A percentile compares a stretch with the other conserved stretches of the same genome.
These are phyloP conservation scores for Calonectria fujianensis DNA, from an alignment of 2,329 filamentous ascomycete species.

Conservation along the genomic window DNA sequence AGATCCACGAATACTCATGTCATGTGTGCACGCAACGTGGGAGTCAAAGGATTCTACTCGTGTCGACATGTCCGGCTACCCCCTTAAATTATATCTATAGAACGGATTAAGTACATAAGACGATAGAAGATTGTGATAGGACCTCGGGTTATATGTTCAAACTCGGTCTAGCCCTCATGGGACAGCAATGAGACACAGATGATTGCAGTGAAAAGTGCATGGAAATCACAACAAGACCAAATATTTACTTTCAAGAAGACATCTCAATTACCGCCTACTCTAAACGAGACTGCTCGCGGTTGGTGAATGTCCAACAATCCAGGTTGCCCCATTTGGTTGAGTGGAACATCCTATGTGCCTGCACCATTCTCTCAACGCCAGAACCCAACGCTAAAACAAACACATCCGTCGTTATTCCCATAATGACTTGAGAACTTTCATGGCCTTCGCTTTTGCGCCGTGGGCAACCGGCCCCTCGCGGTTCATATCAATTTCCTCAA, in stretches of 20 bases:
- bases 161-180: not conserved
- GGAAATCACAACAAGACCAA: not conserved
- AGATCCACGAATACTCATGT: not conserved
- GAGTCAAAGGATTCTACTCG: not conserved
- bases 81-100: not conserved
- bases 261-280: not conserved
- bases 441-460: constrained; percentile 13
- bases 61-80: not conserved
- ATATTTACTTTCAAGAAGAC: not conserved
- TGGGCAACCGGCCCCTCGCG: constrained; percentile 9
- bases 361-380: not conserved
- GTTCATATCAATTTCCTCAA: constrained; percentile 15
- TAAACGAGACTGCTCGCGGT: not conserved
- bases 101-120: not conserved
- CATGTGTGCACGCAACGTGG: not conserved
- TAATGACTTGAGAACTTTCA: constrained; percentile 20
- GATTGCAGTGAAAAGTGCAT: not conserved
- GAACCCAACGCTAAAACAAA: not conserved
- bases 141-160: not conserved
- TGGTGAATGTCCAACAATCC: not conserved
- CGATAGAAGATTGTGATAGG: not conserved
- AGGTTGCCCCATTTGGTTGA: not conserved
- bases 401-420: not conserved
- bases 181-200: not conserved
- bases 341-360: not conserved